These are phyloP conservation scores for Sugiyamaella japonica DNA, from an alignment of 1,139 yeast genomes.

Conservation along the genomic window DNA sequence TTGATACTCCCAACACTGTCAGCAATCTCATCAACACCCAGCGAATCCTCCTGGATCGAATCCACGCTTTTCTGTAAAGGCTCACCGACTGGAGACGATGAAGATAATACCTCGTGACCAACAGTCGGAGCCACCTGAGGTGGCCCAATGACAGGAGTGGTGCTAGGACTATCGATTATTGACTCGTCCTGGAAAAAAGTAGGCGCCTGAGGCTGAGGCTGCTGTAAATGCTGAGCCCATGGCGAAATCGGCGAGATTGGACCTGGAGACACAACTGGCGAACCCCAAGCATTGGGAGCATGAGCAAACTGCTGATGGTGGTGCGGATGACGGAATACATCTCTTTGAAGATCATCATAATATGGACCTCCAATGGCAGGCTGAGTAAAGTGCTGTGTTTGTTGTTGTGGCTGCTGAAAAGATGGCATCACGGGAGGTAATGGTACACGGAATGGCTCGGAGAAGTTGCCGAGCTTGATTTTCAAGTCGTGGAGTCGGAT, in stretches of 20 bases:
- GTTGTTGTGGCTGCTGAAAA: background rate
- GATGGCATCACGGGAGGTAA: conserved; percentile 41
- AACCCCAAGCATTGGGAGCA: conserved; percentile 16
- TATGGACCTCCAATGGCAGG: conserved; percentile 18
- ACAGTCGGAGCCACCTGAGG: background rate
- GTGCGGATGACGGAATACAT: conserved; percentile 14
- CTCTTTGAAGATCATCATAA: conserved; percentile 13
- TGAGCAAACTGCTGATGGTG: conserved; percentile 24
- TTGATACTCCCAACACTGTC: background rate
- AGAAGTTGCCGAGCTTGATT: conserved; percentile 47
- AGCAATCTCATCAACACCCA: background rate
- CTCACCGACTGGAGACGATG: conserved; percentile 4
- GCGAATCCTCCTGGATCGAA: background rate
- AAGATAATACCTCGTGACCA: background rate
- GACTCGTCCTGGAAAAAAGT: conserved; percentile 7
- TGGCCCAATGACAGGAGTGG: conserved; percentile 1
- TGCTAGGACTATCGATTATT: background rate
- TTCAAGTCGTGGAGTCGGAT: conserved; percentile 38
- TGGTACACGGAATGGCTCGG: conserved; percentile 64
- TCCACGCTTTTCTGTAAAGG: conserved; percentile 8
- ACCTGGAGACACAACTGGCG: conserved; percentile 12
- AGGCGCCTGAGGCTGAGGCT: conserved; percentile 13
- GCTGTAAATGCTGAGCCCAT: conserved; percentile 24
- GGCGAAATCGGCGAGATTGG: conserved; percentile 28
- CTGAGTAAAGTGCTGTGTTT: conserved; percentile 2